Evolutionary conservation across 495 filamentous ascomycete genomes (phyloP).

Genomic region (Penicillium pancosmium): DNA sequence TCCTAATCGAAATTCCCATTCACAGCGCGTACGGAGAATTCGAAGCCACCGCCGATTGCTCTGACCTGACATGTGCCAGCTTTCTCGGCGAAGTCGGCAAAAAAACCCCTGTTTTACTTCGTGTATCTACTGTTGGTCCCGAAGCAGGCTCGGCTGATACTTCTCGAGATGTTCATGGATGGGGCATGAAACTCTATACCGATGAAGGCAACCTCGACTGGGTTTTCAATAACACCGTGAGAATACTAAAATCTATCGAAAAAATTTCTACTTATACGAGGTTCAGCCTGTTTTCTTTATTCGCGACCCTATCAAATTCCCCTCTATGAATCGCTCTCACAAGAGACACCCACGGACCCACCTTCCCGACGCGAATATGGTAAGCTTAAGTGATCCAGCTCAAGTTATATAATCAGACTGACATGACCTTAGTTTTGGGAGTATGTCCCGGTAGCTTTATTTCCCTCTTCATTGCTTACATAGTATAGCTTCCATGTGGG

Average conservation of each 20-base stretch:
- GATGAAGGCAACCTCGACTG: constrained; percentile 75
- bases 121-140: constrained; percentile 67
- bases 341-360: constrained; percentile 53
- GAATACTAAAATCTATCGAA: neutral
- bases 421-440: constrained; percentile 46
- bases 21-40: constrained; percentile 63
- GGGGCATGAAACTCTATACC: constrained; percentile 75
- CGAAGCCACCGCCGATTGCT: constrained; percentile 59
- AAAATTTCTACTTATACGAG: neutral
- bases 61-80: constrained; percentile 42
- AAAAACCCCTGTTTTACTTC: constrained; percentile 60
- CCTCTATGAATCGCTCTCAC: constrained; percentile 55
- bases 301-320: constrained; percentile 59
- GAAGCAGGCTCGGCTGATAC: constrained; percentile 69
- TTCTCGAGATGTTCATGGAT: constrained; percentile 67
- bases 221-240: constrained; percentile 40
- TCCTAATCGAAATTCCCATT: neutral
- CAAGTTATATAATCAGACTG: constrained; percentile 2
- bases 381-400: constrained; percentile 8
- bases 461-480: constrained; percentile 29
- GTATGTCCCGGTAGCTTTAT: constrained; percentile 39
- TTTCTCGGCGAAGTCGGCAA: constrained; percentile 57
- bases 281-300: constrained; percentile 53
- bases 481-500: constrained; percentile 51
- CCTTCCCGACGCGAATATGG: constrained; percentile 54